Conservation (phyloP, 108 stramenopile species). For the Seminavis robusta region DNA sequence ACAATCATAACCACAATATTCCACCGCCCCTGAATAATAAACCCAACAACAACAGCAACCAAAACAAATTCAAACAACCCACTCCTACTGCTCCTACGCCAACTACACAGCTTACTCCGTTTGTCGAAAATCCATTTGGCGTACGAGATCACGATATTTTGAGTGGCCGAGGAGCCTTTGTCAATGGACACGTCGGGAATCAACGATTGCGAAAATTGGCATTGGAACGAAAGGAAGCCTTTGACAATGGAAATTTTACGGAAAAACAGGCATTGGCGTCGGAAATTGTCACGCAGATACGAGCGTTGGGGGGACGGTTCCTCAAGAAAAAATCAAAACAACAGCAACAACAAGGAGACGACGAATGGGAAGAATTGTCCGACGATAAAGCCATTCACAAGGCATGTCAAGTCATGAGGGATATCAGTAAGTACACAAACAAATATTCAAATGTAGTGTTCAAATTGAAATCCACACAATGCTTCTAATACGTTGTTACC, state of each 20-base stretch:
- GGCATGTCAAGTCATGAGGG: conserved; percentile 76
- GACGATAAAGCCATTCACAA: conserved; percentile 66
- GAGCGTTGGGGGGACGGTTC: conserved; percentile 68
- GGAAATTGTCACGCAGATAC: conserved; percentile 63
- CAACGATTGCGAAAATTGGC: conserved; percentile 40
- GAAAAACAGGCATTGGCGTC: conserved; percentile 69
- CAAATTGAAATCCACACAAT: too few species aligned
- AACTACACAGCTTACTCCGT: conserved; percentile 13
- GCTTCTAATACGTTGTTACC: too few species aligned
- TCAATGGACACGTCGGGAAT: conserved; percentile 48
- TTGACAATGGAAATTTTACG: conserved; percentile 54
- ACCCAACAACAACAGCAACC: neutral
- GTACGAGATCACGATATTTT: conserved; percentile 56
- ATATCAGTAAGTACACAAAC: too few species aligned
- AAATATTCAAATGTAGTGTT: too few species aligned
- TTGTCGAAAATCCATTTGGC: conserved; percentile 48
- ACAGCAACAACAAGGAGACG: conserved; percentile 16
- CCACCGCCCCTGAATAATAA: neutral
- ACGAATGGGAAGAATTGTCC: conserved; percentile 61
- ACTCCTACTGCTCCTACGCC: neutral
- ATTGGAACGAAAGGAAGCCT: conserved; percentile 45
- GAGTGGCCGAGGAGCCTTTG: conserved; percentile 62
- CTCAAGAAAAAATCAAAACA: conserved; percentile 27
- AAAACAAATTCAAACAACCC: neutral
- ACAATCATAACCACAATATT: neutral